Evolutionary conservation across 2,329 filamentous ascomycete species (phyloP).

Genomic region (Xylariaceae sp.): DNA sequence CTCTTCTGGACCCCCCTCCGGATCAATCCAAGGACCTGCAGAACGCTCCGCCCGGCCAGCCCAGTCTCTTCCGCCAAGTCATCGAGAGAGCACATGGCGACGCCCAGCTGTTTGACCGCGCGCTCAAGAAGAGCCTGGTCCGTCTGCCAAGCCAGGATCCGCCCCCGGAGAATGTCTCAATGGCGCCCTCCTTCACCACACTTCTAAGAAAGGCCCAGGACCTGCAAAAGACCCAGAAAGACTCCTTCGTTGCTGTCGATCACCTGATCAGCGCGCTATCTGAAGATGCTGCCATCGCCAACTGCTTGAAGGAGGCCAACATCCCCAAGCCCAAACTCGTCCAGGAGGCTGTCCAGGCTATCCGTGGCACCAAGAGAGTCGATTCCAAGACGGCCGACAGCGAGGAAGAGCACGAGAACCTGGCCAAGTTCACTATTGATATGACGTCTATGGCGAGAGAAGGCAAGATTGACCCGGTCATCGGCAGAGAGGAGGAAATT

Average conservation of each 20-base stretch:
- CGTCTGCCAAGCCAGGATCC: slow-evolving; percentile 91
- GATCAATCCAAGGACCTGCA: slow-evolving; percentile 78
- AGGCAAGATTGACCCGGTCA: slow-evolving; percentile 96
- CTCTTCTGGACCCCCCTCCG: slow-evolving; percentile 66
- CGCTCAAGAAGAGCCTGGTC: slow-evolving; percentile 86
- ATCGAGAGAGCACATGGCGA: slow-evolving; percentile 92
- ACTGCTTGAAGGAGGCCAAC: slow-evolving; percentile 74
- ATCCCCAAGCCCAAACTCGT: slow-evolving; percentile 86
- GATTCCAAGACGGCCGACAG: slow-evolving; percentile 94
- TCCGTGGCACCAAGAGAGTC: slow-evolving; percentile 85
- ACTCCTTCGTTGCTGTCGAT: slow-evolving; percentile 88
- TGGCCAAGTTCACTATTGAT: slow-evolving; percentile 97
- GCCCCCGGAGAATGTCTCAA: slow-evolving; percentile 78
- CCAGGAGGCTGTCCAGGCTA: slow-evolving; percentile 82
- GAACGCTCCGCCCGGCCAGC: slow-evolving; percentile 57
- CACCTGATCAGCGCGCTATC: slow-evolving; percentile 82
- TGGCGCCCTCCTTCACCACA: slow-evolving; percentile 74
- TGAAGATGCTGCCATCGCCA: slow-evolving; percentile 70
- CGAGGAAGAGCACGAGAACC: slow-evolving; percentile 87
- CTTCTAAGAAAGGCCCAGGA: slow-evolving; percentile 80
- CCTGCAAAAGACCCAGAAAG: slow-evolving; percentile 94
- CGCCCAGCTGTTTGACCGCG: slow-evolving; percentile 76
- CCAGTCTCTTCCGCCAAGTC: slow-evolving; percentile 89
- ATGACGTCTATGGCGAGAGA: slow-evolving; percentile 95
- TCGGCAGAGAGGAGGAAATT: slow-evolving; percentile 94